A percentile compares a stretch with the other conserved stretches of the same genome.
phyloP scores from a whole-genome alignment of 305 asterid species.

The Petunia hybrid region DNA sequence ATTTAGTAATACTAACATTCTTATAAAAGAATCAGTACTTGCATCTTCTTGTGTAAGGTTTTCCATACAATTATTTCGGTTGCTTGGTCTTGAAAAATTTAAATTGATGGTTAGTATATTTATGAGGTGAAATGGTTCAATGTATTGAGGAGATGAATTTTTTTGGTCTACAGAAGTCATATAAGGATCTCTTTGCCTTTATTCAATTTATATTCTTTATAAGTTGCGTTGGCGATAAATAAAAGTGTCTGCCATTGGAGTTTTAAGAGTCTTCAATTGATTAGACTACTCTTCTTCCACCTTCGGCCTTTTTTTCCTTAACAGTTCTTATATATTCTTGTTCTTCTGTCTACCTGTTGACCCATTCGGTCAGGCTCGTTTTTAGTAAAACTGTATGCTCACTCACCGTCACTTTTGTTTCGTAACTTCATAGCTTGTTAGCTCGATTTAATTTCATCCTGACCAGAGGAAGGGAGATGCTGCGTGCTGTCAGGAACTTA shows the following conservation, averaged over 20 bases:
- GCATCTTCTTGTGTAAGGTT: constrained; percentile 14
- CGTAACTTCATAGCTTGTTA: background rate
- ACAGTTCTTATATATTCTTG: background rate
- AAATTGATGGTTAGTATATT: background rate
- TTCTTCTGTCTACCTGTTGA: constrained; percentile 4
- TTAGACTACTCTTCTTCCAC: background rate
- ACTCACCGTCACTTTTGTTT: constrained; percentile 26
- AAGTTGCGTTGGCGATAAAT: background rate
- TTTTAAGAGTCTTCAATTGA: background rate
- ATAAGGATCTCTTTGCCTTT: background rate
- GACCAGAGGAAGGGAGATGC: constrained; percentile 24
- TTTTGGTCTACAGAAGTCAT: background rate
- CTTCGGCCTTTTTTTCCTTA: too few species aligned
- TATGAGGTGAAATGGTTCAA: constrained; percentile 25
- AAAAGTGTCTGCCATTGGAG: background rate
- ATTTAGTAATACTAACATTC: background rate
- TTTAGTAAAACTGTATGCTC: background rate
- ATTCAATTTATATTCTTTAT: background rate
- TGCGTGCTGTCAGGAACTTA: constrained; percentile 19
- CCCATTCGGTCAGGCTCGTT: background rate
- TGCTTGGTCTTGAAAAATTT: background rate
- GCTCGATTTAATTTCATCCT: constrained; percentile 4
- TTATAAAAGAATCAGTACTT: constrained; percentile 1
- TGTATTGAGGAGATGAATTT: constrained; percentile 14
- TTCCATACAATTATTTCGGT: constrained; percentile 11